Evolutionary conservation across 192 early-diverging fungal species (phyloP), one percentile per base, ranked within the genome.

Genomic region (Umbelopsis vinacea): DNA sequence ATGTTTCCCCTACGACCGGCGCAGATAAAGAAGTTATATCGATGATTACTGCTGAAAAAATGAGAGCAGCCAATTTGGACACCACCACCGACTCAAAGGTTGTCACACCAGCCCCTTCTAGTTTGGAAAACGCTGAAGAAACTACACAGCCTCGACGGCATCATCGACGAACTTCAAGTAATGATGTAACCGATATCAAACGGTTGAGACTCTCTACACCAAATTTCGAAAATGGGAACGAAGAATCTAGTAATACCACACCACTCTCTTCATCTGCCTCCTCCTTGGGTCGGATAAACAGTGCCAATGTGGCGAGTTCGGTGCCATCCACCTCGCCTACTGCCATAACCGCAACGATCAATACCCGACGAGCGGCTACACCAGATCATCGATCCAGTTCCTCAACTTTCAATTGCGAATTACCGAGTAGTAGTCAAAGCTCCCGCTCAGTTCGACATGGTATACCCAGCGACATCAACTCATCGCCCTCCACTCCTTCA

Each of bases 111-210:
- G 10, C 40, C 0, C 6, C 40, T 43, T 12, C 40, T 7, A 12
- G 40, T 12, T 43, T 43, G 40, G 40, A 43, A 43, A 43, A 43
- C 11, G 2, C 57, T 35, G 57, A 66, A 19, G 12, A 43, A 29
- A 46, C 52, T 21, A 40, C 72, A n/a, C 46, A 70, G 5, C 37
- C 55, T 11, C 47, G 78, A 63, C 55, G 68, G 35, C 78, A 80
- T 67, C 78, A 80, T 68, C 68, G 78, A n/a, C 71, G 78, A 54
- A 80, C 74, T 4, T 80, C 78, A 1, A 80, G 78, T 60, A 80
- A 80, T 21, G 74, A 75, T 66, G 63, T 80, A 11, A 75, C 67
- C 33, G 74, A 76, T 35, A 73, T 73, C 67, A 80, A 80, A 46
- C 73, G 77, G 10, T 66, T 71, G 37, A 45, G 76, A 46, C 38